Evolutionary conservation across 176 grass and related monocot species (phyloP), one percentile per base, ranked within the genome.

Genomic region (Raddia guianensis): DNA sequence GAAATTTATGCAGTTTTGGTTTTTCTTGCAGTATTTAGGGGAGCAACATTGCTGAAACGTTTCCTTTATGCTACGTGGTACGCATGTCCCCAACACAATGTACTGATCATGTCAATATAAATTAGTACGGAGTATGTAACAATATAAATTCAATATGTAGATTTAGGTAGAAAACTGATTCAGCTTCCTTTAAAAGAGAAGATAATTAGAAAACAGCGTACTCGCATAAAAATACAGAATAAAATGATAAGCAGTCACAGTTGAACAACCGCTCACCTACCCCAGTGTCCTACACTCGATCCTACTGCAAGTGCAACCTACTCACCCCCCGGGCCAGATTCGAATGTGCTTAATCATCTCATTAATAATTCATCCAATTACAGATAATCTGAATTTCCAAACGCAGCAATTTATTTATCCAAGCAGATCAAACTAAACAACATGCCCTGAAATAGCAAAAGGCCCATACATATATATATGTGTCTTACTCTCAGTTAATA

Each of bases 261-360:
- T 76, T 63, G 11, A 88, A 79, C 76, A 62, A 56, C 69, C 35
- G 68, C 66, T 70, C 70, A 80, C 59, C 87, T 84, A 89, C 45
- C 67, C 63, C 47, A 60, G 59, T 51, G 18, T 66, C 45, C 19
- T 27, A 27, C 27, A 27, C 27, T 27, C 27, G 27, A 0, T 27
- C 27, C 27, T 53, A 33, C 6, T 50, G 18, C 11, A 65, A 66
- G 50, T 11, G 50, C 63, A 80, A 63, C 52, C 81, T 69, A 69
- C 62, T 59, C 53, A 68, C 18, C 12, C 7, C 27, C 78, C 4
- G 27, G 37, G 37, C 37, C 37, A 1, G 37, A 40, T 70, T n/a
- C 53, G 35, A 50, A n/a, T 60, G 54, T 59, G 42, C n/a, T 43
- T 16, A 27, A 27, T 27, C 27, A 40, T 65, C 59, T 49, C 27